phyloP scores from a whole-genome alignment of 306 rosid genomes.

The Prunus kanzakura region DNA sequence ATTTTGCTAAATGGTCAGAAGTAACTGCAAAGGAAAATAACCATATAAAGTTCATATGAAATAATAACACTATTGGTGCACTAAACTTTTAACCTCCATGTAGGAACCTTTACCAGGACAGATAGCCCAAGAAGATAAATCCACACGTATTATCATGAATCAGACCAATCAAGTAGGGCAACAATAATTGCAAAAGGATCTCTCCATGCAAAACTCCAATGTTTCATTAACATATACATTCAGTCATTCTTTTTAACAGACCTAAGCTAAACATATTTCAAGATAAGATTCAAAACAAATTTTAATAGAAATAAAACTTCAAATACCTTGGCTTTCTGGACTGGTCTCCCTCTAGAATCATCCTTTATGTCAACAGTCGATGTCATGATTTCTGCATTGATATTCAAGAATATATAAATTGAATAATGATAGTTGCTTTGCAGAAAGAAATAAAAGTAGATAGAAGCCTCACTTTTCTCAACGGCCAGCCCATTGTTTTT shows the following conservation, averaged over 20 bases:
- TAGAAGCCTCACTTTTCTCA: constrained; percentile 36
- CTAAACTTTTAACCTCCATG: not conserved
- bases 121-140: not conserved
- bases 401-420: not conserved
- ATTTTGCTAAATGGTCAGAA: not conserved
- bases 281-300: not conserved
- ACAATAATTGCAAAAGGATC: not conserved
- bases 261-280: not conserved
- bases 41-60: not conserved
- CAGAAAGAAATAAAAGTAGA: not conserved
- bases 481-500: constrained; percentile 50
- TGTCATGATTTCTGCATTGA: constrained; percentile 39
- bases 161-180: not conserved
- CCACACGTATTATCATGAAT: not conserved
- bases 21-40: not conserved
- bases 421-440: not conserved
- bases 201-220: not conserved
- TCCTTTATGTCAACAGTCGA: constrained; percentile 51
- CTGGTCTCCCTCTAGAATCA: constrained; percentile 46
- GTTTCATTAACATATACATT: not conserved
- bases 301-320: not conserved
- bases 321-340: constrained; percentile 23
- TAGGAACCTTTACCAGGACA: not conserved
- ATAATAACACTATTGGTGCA: not conserved
- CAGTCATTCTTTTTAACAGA: not conserved